phyloP scores from a whole-genome alignment of 805 yeast genomes.

The Naumovozyma baii region DNA sequence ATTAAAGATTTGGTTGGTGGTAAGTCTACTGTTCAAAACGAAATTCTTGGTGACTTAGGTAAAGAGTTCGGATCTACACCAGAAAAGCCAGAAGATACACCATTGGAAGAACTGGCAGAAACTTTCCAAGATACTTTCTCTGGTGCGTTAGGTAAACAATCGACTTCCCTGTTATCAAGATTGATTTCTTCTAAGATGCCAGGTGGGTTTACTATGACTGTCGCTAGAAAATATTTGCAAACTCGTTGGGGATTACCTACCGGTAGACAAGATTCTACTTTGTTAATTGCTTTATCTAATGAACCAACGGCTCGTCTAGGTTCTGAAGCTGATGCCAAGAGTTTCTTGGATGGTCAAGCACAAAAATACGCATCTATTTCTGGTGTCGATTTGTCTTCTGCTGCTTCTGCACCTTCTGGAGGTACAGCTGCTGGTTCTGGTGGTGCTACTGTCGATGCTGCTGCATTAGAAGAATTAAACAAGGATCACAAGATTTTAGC shows the following conservation, averaged over 20 bases:
- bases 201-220: slow-evolving; percentile 92
- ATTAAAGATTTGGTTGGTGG: slow-evolving; percentile 97
- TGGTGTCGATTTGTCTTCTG: slow-evolving; percentile 67
- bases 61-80: slow-evolving; percentile 98
- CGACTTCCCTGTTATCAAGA: slow-evolving; percentile 80
- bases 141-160: slow-evolving; percentile 90
- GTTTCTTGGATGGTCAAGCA: slow-evolving; percentile 71
- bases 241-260: slow-evolving; percentile 85
- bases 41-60: slow-evolving; percentile 95
- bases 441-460: slow-evolving; percentile 86
- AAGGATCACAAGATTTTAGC: slow-evolving; percentile 41
- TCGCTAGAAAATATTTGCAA: slow-evolving; percentile 86
- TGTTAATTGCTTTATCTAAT: slow-evolving; percentile 70
- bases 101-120: slow-evolving; percentile 90
- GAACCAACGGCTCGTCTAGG: slow-evolving; percentile 90
- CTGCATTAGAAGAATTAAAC: slow-evolving; percentile 70
- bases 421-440: slow-evolving; percentile 51
- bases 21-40: slow-evolving; percentile 97
- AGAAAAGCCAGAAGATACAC: slow-evolving; percentile 98
- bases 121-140: slow-evolving; percentile 82
- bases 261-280: slow-evolving; percentile 89
- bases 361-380: slow-evolving; percentile 77
- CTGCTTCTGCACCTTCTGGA: slow-evolving; percentile 45
- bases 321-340: slow-evolving; percentile 82
- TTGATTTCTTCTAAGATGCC: slow-evolving; percentile 97